Evolutionary conservation across 257 asterid genomes (phyloP).

Genomic region (Gentiana dahurica): DNA sequence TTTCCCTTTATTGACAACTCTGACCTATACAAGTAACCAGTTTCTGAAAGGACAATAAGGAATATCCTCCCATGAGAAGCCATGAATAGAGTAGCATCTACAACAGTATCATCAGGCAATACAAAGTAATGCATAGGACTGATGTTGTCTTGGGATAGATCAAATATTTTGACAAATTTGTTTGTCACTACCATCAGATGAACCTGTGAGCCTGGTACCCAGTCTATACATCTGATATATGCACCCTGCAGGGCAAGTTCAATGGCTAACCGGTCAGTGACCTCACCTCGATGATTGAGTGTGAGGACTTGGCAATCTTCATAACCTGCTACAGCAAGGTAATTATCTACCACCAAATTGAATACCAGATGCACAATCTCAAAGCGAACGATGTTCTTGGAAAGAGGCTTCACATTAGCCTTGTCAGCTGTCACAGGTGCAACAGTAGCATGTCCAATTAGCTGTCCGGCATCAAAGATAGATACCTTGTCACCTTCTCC

Average conservation of each 20-base stretch:
- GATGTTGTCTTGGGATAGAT: slow-evolving; percentile 88
- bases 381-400: slow-evolving; percentile 89
- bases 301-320: slow-evolving; percentile 99
- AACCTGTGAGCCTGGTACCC: slow-evolving; percentile 99
- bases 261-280: slow-evolving; percentile 87
- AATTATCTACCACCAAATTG: slow-evolving; percentile 72
- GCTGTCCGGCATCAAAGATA: slow-evolving; percentile 93
- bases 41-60: slow-evolving; percentile 73
- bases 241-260: slow-evolving; percentile 99
- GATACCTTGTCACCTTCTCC: slow-evolving; percentile 99
- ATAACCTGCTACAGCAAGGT: slow-evolving; percentile 95
- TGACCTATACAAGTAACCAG: slow-evolving; percentile 73
- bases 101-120: slow-evolving; percentile 63
- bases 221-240: slow-evolving; percentile 74
- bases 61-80: slow-evolving; percentile 75
- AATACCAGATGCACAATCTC: slow-evolving; percentile 92
- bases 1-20: slow-evolving; percentile 75
- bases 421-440: slow-evolving; percentile 98
- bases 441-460: slow-evolving; percentile 91
- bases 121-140: slow-evolving; percentile 93
- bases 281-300: slow-evolving; percentile 92
- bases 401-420: slow-evolving; percentile 96
- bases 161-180: slow-evolving; percentile 84
- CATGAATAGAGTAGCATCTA: slow-evolving; percentile 70
- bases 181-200: slow-evolving; percentile 94